These are phyloP conservation scores for Globisporangium splendens DNA, from an alignment of 352 stramenopile species.

Conservation along the genomic window DNA sequence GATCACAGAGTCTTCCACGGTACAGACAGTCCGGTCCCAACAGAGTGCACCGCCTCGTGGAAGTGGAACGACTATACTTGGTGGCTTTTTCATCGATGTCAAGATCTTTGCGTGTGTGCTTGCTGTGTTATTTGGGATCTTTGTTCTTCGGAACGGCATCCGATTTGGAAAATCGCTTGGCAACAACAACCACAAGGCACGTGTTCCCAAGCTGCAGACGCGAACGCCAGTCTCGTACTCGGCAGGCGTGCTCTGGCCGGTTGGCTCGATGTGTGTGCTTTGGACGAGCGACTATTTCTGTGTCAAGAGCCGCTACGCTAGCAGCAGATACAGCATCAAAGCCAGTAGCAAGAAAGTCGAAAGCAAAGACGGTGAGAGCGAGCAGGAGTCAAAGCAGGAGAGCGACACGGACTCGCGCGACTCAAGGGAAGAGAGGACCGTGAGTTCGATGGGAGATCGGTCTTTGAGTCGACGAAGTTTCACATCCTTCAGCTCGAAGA, in stretches of 20 bases:
- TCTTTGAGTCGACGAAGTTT: no score
- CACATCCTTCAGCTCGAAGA: no score
- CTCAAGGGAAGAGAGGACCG: no score
- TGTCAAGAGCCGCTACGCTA: slow-evolving; percentile 3
- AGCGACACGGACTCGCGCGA: not conserved
- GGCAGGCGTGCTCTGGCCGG: slow-evolving; percentile 25
- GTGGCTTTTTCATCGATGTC: slow-evolving; percentile 27
- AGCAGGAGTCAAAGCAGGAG: not conserved
- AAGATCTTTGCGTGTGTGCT: slow-evolving; percentile 29
- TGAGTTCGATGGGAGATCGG: no score
- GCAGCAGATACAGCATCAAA: no score
- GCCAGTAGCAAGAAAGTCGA: not conserved
- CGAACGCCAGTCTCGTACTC: slow-evolving; percentile 26
- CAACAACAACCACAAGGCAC: not conserved
- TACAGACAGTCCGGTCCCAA: slow-evolving; percentile 12
- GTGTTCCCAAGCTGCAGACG: slow-evolving; percentile 4
- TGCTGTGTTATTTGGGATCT: slow-evolving; percentile 2
- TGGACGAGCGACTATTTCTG: slow-evolving; percentile 36
- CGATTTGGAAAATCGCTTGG: no score
- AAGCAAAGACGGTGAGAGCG: not conserved
- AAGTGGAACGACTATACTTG: slow-evolving; percentile 18
- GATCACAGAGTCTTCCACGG: slow-evolving; percentile 7
- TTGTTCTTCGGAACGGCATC: not conserved
- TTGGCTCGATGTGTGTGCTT: slow-evolving; percentile 24
- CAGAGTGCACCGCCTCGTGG: slow-evolving; percentile 17